Conservation (phyloP, 345 rosid genomes). For the Hypericum perforatum region DNA sequence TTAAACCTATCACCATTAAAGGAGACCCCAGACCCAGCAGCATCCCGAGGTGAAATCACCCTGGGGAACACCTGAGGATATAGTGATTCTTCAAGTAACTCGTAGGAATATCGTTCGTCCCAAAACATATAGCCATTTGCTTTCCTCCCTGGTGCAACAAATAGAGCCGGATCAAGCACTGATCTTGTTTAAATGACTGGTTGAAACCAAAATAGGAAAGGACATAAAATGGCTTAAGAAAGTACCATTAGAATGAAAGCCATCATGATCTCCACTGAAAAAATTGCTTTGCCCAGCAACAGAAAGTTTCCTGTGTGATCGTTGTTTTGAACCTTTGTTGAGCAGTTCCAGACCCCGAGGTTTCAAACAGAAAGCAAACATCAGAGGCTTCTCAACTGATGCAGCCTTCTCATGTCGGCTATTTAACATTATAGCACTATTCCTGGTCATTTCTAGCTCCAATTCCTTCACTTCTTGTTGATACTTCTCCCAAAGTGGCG, state of each 20-base stretch:
- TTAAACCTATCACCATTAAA: slow-evolving; percentile 38
- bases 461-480: slow-evolving; percentile 69
- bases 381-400: slow-evolving; percentile 58
- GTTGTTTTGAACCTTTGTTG: slow-evolving; percentile 78
- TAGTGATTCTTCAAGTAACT: slow-evolving; percentile 45
- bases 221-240: background rate
- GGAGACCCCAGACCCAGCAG: slow-evolving; percentile 32
- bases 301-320: slow-evolving; percentile 65
- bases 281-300: slow-evolving; percentile 45
- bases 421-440: slow-evolving; percentile 24
- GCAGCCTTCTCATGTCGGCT: slow-evolving; percentile 44
- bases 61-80: slow-evolving; percentile 42
- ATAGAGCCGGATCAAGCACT: slow-evolving; percentile 12
- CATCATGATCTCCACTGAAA: slow-evolving; percentile 46
- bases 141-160: slow-evolving; percentile 57
- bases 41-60: slow-evolving; percentile 26
- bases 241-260: slow-evolving; percentile 40
- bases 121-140: slow-evolving; percentile 50
- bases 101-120: slow-evolving; percentile 57
- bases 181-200: background rate
- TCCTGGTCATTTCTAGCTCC: slow-evolving; percentile 54
- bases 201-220: background rate
- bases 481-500: slow-evolving; percentile 87
- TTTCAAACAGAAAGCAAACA: slow-evolving; percentile 97
- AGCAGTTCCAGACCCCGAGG: slow-evolving; percentile 94